These are phyloP conservation scores for Phanerochaete sordida DNA, from an alignment of 768 basidiomycete species.

Conservation along the genomic window DNA sequence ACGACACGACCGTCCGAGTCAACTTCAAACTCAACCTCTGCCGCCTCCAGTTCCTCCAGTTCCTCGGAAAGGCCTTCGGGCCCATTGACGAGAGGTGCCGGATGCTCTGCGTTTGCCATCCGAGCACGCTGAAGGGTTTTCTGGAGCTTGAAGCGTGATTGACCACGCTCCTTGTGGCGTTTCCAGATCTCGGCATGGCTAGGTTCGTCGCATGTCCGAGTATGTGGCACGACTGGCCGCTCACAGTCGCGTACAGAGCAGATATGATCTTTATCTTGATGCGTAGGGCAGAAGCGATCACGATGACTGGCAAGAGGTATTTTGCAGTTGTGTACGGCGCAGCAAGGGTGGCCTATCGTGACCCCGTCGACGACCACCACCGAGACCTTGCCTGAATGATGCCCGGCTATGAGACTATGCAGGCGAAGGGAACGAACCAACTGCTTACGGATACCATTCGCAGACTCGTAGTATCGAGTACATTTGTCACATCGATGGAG, in stretches of 20 bases:
- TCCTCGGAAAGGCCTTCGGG: no score
- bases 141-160: slow-evolving; percentile 5
- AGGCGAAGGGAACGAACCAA: not conserved
- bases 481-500: slow-evolving; percentile 28
- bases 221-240: not conserved
- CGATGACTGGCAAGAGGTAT: slow-evolving; percentile 4
- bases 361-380: slow-evolving; percentile 24
- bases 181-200: not conserved
- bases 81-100: no score
- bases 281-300: not conserved
- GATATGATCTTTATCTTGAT: not conserved
- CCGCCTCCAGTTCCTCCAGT: not conserved
- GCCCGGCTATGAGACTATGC: no score
- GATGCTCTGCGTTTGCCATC: not conserved
- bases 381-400: slow-evolving; percentile 7
- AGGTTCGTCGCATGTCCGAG: not conserved
- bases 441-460: no score
- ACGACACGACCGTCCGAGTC: not conserved
- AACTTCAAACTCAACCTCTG: no score
- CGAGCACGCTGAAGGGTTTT: not conserved
- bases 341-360: slow-evolving; percentile 24
- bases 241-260: slow-evolving; percentile 16
- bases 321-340: slow-evolving; percentile 17
- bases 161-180: not conserved
- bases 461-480: slow-evolving; percentile 14